These are phyloP conservation scores for Crataegus laevigata DNA, from an alignment of 306 rosid species.

Conservation along the genomic window DNA sequence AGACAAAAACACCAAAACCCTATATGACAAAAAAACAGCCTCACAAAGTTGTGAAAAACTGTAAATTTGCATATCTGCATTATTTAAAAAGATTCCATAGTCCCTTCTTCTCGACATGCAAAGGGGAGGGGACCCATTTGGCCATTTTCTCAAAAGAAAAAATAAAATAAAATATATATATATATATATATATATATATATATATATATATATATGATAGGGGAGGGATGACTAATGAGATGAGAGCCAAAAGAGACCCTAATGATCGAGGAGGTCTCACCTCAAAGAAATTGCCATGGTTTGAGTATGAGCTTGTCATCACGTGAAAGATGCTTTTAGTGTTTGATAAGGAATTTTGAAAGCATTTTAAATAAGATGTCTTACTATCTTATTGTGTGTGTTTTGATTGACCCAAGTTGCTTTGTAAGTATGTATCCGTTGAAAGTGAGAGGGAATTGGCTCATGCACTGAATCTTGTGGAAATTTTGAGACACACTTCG, in stretches of 20 bases:
- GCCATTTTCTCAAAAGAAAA: not conserved
- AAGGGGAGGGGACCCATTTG: constrained; percentile 16
- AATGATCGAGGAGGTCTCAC: constrained; percentile 23
- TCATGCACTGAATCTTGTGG: constrained; percentile 24
- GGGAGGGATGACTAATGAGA: not conserved
- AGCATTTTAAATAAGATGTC: constrained; percentile 29
- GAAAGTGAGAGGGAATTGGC: constrained; percentile 20
- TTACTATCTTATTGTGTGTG: constrained; percentile 9
- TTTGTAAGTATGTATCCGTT: constrained; percentile 2
- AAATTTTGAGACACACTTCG: not conserved
- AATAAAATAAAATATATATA: no score
- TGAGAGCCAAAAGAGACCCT: constrained; percentile 44
- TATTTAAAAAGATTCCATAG: constrained; percentile 43
- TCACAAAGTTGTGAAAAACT: constrained; percentile 23
- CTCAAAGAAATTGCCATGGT: constrained; percentile 36
- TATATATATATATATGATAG: no score
- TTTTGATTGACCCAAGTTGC: constrained; percentile 29
- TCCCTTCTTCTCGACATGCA: not conserved
- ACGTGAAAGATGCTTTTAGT: constrained; percentile 62
- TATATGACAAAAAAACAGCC: constrained; percentile 44
- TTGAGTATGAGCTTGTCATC: constrained; percentile 43
- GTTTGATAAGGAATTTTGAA: constrained; percentile 27
- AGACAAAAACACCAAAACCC: constrained; percentile 47
- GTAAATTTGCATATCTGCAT: constrained; percentile 15
- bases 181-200: no score